phyloP scores from a whole-genome alignment of 108 stramenopile species.

The Skeletonema tropicum region DNA sequence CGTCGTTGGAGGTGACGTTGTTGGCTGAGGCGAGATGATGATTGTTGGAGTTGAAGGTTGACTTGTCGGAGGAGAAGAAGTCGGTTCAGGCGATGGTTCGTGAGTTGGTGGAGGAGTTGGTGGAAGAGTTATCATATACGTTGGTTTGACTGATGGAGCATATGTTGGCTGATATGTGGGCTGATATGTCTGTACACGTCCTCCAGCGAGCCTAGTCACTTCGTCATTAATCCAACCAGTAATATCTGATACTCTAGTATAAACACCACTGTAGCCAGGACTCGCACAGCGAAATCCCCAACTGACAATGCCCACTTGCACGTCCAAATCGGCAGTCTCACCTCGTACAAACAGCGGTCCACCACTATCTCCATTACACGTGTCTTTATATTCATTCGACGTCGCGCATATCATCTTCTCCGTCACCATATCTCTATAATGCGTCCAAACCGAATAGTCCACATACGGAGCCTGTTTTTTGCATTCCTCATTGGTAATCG shows the following conservation, averaged over 20 bases:
- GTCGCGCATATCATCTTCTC: background rate
- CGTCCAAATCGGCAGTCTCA: background rate
- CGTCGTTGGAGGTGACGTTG: too few species aligned
- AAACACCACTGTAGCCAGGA: slow-evolving; percentile 11
- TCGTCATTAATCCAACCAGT: slow-evolving; percentile 3
- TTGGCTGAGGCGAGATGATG: too few species aligned
- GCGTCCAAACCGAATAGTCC: background rate
- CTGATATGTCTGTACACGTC: background rate
- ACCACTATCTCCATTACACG: background rate
- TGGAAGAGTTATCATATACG: background rate
- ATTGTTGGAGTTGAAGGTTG: too few species aligned
- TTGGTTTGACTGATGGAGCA: too few species aligned
- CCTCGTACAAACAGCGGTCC: background rate
- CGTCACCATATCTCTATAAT: slow-evolving; percentile 8
- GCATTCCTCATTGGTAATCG: slow-evolving; percentile 1
- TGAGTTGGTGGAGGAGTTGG: background rate
- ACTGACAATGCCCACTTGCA: slow-evolving; percentile 20
- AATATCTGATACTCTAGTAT: background rate
- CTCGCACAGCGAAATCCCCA: slow-evolving; percentile 7
- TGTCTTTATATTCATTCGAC: background rate
- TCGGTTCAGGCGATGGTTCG: background rate
- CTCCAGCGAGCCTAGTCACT: background rate
- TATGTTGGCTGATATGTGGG: too few species aligned
- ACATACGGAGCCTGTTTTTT: background rate
- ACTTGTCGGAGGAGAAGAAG: background rate